Percentiles rank a stretch among this genome's conserved stretches.
Conservation (phyloP, 768 basidiomycete species). For the Leccinum truebloodii region DNA sequence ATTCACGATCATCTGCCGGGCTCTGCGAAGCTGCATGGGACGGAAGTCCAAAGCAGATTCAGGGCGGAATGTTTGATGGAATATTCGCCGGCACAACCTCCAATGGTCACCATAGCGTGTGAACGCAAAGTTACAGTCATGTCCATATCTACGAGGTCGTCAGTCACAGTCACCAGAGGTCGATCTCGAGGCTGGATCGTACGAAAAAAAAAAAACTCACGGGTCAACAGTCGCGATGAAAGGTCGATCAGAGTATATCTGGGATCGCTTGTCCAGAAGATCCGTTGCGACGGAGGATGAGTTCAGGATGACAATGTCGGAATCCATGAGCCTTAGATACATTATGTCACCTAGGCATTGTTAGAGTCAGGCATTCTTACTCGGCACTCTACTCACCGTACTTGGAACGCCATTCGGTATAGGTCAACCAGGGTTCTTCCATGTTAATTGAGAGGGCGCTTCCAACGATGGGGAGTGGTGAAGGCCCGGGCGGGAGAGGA, state of each 20-base stretch:
- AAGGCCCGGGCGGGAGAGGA: slow-evolving; percentile 15
- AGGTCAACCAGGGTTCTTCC: slow-evolving; percentile 9
- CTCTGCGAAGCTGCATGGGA: slow-evolving; percentile 7
- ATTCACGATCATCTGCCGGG: neutral
- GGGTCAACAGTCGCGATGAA: slow-evolving; percentile 12
- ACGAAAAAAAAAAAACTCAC: neutral
- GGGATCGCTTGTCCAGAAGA: slow-evolving; percentile 45
- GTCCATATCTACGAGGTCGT: slow-evolving; percentile 6
- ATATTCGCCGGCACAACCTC: slow-evolving; percentile 4
- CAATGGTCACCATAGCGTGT: slow-evolving; percentile 6
- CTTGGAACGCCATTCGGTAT: slow-evolving; percentile 7
- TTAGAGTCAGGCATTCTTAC: neutral
- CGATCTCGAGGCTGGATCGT: neutral
- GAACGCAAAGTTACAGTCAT: slow-evolving; percentile 6
- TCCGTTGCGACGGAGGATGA: slow-evolving; percentile 40
- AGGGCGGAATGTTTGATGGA: slow-evolving; percentile 1
- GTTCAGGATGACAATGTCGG: slow-evolving; percentile 46
- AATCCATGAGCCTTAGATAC: slow-evolving; percentile 46
- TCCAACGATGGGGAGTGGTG: slow-evolving; percentile 1
- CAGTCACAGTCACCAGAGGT: neutral
- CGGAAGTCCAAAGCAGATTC: neutral
- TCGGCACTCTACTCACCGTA: slow-evolving; percentile 5
- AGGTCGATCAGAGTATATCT: slow-evolving; percentile 41
- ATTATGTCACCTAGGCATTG: slow-evolving; percentile 41
- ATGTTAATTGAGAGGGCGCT: slow-evolving; percentile 3